phyloP scores from a whole-genome alignment of 345 rosid species.

The Moringa oleifera region DNA sequence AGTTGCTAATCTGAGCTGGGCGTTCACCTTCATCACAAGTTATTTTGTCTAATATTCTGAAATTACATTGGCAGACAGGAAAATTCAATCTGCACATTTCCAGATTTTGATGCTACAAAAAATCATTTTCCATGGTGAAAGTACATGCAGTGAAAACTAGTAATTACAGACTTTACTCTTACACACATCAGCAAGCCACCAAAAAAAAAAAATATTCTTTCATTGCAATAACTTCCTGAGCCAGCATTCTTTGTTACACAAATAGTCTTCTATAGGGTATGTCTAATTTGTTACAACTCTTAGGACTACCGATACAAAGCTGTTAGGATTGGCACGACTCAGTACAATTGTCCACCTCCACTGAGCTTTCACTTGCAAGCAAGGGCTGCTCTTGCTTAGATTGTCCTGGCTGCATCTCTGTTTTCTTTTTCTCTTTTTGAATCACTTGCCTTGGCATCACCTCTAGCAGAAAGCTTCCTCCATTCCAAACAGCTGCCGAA shows the following conservation, averaged over 20 bases:
- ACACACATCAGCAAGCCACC: no score
- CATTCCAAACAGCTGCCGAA: slow-evolving; percentile 89
- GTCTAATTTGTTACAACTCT: not conserved
- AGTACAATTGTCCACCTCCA: not conserved
- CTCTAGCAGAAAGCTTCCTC: slow-evolving; percentile 84
- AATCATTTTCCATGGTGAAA: no score
- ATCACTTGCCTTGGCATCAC: slow-evolving; percentile 91
- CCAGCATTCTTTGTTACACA: not conserved
- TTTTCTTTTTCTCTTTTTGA: slow-evolving; percentile 66
- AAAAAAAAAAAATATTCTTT: no score
- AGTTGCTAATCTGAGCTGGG: no score
- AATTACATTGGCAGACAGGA: no score
- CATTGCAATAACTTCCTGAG: not conserved
- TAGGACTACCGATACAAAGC: not conserved
- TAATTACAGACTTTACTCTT: no score
- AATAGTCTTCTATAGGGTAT: not conserved
- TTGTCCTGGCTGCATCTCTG: slow-evolving; percentile 26
- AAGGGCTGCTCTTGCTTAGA: slow-evolving; percentile 21
- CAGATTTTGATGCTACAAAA: no score
- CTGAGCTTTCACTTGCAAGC: slow-evolving; percentile 2
- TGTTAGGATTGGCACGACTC: slow-evolving; percentile 6
- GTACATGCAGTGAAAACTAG: no score
- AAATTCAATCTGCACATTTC: no score
- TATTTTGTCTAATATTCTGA: no score
- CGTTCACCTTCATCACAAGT: no score